Conservation (phyloP, 345 rosid genomes). For the Adansonia digitata region DNA sequence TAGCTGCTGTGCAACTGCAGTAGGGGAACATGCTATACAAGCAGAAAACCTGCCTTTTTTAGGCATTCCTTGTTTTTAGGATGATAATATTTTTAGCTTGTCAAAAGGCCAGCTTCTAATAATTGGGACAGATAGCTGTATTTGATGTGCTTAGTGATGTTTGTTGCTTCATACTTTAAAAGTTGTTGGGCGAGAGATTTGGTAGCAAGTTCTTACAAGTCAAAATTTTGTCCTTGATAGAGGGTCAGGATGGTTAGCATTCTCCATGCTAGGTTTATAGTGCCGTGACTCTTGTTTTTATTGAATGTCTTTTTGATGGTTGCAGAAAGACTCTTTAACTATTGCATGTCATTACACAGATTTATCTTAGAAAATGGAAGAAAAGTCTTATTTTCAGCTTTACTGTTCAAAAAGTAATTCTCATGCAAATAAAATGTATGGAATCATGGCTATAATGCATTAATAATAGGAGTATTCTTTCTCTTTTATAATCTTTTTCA, state of each 20-base stretch:
- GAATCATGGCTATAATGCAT: background rate
- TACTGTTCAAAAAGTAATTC: background rate
- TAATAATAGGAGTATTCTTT: background rate
- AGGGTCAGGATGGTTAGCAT: too few relatives aligned
- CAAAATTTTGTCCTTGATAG: background rate
- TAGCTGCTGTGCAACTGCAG: background rate
- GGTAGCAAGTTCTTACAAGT: background rate
- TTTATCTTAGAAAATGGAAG: background rate
- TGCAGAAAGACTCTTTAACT: background rate
- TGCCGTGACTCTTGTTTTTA: background rate
- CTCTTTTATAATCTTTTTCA: background rate
- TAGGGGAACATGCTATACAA: too few relatives aligned
- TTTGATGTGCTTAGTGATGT: background rate
- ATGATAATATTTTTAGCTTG: too few relatives aligned
- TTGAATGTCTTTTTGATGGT: background rate
- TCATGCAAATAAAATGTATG: background rate
- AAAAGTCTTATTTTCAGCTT: background rate
- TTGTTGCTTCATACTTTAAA: background rate
- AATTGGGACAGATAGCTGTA: background rate
- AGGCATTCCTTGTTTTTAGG: too few relatives aligned
- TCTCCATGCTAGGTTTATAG: background rate
- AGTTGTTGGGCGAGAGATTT: background rate
- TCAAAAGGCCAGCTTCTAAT: too few relatives aligned
- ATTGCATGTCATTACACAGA: background rate
- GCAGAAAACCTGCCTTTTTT: too few relatives aligned